Conservation (phyloP, 768 basidiomycete species). For the Suillus brevipes region DNA sequence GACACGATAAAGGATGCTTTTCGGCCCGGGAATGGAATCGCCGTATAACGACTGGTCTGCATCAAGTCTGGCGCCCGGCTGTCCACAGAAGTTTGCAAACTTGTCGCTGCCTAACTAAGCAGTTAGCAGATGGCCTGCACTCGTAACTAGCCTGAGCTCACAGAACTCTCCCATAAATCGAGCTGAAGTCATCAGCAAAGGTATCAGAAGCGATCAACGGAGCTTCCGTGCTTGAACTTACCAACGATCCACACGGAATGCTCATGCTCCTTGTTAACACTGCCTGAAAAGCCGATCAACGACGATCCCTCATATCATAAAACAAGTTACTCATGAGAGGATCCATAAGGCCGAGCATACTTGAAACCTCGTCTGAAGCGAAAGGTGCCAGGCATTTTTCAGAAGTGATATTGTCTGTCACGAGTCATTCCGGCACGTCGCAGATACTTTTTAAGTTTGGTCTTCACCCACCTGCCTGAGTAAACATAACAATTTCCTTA, state of each 20-base stretch:
- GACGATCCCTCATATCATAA: not conserved
- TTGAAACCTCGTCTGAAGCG: slow-evolving; percentile 34
- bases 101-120: slow-evolving; percentile 22
- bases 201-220: not conserved
- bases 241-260: not conserved
- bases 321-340: slow-evolving; percentile 30
- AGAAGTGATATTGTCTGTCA: slow-evolving; percentile 41
- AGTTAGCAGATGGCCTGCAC: slow-evolving; percentile 16
- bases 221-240: not conserved
- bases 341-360: slow-evolving; percentile 33
- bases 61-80: slow-evolving; percentile 36
- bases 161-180: slow-evolving; percentile 7
- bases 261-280: not conserved
- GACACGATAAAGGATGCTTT: not conserved
- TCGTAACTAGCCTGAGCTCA: slow-evolving; percentile 10
- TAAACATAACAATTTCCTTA: slow-evolving; percentile 5
- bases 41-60: slow-evolving; percentile 26
- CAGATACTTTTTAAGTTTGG: not conserved
- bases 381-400: slow-evolving; percentile 40
- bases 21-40: not conserved
- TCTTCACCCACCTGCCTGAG: slow-evolving; percentile 8
- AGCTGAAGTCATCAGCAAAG: not conserved
- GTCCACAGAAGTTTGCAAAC: slow-evolving; percentile 39
- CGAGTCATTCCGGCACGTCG: not conserved
- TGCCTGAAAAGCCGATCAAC: not conserved